Evolutionary conservation across 306 rosid species (phyloP), one percentile per base, ranked within the genome.

Genomic region (Acacia melanoxylon): DNA sequence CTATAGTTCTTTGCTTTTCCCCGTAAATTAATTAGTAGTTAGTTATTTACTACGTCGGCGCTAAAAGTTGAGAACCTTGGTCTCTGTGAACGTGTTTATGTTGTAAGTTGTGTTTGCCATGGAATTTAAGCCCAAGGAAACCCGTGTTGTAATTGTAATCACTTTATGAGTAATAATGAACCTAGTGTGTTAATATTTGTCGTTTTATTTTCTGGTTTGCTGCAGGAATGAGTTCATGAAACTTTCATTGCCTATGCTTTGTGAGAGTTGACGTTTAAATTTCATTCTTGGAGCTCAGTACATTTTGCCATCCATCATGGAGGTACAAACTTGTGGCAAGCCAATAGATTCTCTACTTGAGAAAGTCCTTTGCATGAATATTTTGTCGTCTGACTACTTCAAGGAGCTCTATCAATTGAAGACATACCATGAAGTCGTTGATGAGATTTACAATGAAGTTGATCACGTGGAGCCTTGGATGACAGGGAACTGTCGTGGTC

Each of bases 391-490:
- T 59, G 99, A 96, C 85, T 96, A 96, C 90, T 96, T 96, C 84
- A 96, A 96, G 84, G 99, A 93, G 90, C 99, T 96, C 73, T 93
- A 88, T 83, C 88, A 94, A 10, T 80, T 93, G 69, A 96, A 96
- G 83, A 96, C 99, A 0, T 96, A 92, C 77, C 99, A 93, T 31
- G 99, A 96, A 83, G 99, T 93, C 41, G 85, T 96, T 42, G 98
- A 96, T 78, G 99, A 96, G 85, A 93, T 96, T 80, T 93, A 92
- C 89, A 93, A 96, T 82, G 98, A 96, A 88, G 99, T 96, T 40
- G 99, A 96, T 83, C 99, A 96, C 0, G 97, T 96, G 19, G 98
- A 96, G 84, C 99, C 99, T 2, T 96, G 99, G 99, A 96, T 96
- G 99, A 96, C 99, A 0, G 99, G 99, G 44, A 96, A 96, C 74